A percentile compares a stretch with the other conserved stretches of the same genome.
Conservation (phyloP, 805 yeast genomes). For the Nakazawaea ernobii region DNA sequence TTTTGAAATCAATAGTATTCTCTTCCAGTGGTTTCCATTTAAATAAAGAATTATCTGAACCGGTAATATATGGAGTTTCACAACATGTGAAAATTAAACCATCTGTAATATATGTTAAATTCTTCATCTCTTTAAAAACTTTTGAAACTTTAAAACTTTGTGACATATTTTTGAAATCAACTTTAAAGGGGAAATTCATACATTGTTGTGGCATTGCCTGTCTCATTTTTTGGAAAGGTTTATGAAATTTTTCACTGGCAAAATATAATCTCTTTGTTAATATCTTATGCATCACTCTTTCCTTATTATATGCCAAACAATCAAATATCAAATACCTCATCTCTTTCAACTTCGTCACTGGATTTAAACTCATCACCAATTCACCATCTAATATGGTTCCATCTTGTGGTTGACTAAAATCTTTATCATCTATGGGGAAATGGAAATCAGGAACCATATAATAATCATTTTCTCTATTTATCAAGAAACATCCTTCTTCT, state of each 20-base stretch:
- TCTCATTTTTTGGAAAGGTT: constrained; percentile 75
- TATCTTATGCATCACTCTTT: constrained; percentile 60
- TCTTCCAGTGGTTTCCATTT: constrained; percentile 99
- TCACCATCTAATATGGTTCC: constrained; percentile 95
- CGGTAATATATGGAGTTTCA: constrained; percentile 78
- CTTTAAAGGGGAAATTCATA: constrained; percentile 74
- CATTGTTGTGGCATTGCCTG: constrained; percentile 67
- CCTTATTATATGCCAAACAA: constrained; percentile 79
- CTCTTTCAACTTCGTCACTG: constrained; percentile 51
- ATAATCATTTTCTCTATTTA: constrained; percentile 86
- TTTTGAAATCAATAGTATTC: constrained; percentile 84
- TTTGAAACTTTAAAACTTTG: constrained; percentile 71
- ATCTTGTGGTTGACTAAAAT: constrained; percentile 60
- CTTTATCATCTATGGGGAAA: constrained; percentile 54
- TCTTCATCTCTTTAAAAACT: constrained; percentile 65
- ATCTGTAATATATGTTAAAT: constrained; percentile 83
- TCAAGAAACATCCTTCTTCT: constrained; percentile 84
- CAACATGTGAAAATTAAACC: constrained; percentile 93
- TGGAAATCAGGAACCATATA: constrained; percentile 77
- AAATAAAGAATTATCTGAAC: constrained; percentile 79
- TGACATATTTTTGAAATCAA: constrained; percentile 85
- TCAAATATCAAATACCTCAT: constrained; percentile 85
- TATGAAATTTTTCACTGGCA: constrained; percentile 71
- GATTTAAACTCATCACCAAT: constrained; percentile 65
- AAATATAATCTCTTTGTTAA: constrained; percentile 83